These are phyloP conservation scores for Cyclotella sp. DNA, from an alignment of 108 stramenopile species.

Conservation along the genomic window DNA sequence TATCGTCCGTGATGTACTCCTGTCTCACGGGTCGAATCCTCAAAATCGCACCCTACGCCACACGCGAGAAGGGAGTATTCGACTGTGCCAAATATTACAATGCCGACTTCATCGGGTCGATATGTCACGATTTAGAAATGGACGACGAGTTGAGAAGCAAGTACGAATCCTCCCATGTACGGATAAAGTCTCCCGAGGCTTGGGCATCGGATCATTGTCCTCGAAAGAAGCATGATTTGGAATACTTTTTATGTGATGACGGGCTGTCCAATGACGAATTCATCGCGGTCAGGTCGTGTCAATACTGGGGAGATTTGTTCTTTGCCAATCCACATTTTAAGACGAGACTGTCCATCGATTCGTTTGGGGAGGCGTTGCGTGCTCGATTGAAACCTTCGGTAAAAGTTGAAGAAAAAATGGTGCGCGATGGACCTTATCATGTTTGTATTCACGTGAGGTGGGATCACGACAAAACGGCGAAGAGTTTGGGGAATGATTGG, in stretches of 20 bases:
- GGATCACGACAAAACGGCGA: background rate
- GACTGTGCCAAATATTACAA: constrained; percentile 13
- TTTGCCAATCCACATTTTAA: constrained; percentile 23
- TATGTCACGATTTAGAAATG: constrained; percentile 22
- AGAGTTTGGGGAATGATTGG: constrained; percentile 3
- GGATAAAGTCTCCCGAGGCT: constrained; percentile 2
- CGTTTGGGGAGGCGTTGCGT: background rate
- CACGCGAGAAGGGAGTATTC: background rate
- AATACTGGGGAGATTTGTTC: constrained; percentile 19
- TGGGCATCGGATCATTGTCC: constrained; percentile 6
- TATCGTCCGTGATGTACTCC: constrained; percentile 16
- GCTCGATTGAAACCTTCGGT: background rate
- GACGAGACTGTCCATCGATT: background rate
- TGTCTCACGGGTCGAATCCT: constrained; percentile 21
- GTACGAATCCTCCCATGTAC: background rate
- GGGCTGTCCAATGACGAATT: constrained; percentile 5
- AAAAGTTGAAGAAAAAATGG: constrained; percentile 8
- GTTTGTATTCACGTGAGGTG: constrained; percentile 19
- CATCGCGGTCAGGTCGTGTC: constrained; percentile 7
- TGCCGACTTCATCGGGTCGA: background rate
- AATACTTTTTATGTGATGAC: constrained; percentile 18
- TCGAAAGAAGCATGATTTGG: background rate
- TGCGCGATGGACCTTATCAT: constrained; percentile 17
- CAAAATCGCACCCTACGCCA: constrained; percentile 13
- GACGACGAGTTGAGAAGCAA: background rate